These are phyloP conservation scores for Debaryomyces tyrocola DNA, from an alignment of 805 yeast species.

Conservation along the genomic window DNA sequence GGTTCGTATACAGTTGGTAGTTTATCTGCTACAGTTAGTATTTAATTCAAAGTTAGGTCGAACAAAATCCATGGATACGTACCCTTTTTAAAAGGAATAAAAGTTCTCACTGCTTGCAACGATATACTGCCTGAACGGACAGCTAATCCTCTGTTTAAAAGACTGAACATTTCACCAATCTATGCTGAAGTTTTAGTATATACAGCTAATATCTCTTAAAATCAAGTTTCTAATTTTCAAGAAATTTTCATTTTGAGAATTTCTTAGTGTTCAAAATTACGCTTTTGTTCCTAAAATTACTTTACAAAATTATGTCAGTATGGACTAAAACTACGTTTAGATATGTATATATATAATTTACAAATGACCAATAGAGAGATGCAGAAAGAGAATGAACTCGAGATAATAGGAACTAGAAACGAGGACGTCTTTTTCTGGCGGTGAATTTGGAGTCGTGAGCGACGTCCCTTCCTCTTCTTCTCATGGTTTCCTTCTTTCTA, in stretches of 20 bases:
- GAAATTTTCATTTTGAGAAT: conserved; percentile 2
- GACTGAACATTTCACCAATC: conserved; percentile 9
- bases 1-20: conserved; percentile 49
- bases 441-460: conserved; percentile 91
- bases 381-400: background rate
- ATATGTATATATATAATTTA: background rate
- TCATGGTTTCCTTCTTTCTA: conserved; percentile 92
- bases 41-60: background rate
- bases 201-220: background rate
- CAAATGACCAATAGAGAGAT: background rate
- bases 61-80: background rate
- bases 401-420: conserved; percentile 23
- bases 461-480: conserved; percentile 84
- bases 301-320: too few species aligned
- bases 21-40: conserved; percentile 3
- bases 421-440: conserved; percentile 63
- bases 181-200: background rate
- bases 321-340: background rate
- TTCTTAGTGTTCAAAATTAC: conserved; percentile 10
- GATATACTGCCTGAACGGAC: conserved; percentile 2
- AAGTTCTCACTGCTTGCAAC: conserved; percentile 17
- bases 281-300: background rate
- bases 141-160: conserved; percentile 6
- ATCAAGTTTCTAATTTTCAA: conserved; percentile 4
- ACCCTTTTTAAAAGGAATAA: conserved; percentile 14